Conservation (phyloP, 192 early-diverging fungal genomes). For the Thamnidium elegans region DNA sequence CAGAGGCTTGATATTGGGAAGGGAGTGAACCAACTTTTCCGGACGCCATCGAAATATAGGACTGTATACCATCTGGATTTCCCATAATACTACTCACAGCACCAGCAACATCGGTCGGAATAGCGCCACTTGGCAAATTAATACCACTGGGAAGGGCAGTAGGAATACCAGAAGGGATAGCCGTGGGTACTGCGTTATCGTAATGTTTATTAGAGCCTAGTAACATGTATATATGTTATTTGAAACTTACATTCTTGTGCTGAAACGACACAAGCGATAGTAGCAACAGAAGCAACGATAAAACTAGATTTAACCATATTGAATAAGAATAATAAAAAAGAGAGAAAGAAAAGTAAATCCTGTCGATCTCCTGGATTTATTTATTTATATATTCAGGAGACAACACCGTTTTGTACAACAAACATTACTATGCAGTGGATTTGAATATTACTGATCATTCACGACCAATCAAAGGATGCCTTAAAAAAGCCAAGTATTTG, state of each 20-base stretch:
- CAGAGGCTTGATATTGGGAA: slow-evolving; percentile 8
- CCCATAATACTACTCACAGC: not conserved
- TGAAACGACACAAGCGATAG: not conserved
- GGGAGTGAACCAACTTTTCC: not conserved
- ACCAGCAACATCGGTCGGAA: not conserved
- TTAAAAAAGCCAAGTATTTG: too few species aligned
- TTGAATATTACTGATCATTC: too few species aligned
- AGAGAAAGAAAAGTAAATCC: too few species aligned
- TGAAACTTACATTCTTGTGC: not conserved
- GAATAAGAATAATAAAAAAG: not conserved
- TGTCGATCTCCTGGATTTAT: too few species aligned
- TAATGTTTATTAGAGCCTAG: not conserved
- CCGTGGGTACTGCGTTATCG: not conserved
- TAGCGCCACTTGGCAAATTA: too few species aligned
- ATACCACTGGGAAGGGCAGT: too few species aligned
- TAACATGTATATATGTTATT: not conserved
- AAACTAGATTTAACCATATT: slow-evolving; percentile 16
- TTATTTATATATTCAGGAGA: too few species aligned
- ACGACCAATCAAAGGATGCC: too few species aligned
- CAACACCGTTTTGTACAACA: slow-evolving; percentile 8
- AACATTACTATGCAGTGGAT: too few species aligned
- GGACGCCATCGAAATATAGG: slow-evolving; percentile 1
- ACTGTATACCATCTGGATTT: not conserved
- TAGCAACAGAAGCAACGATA: not conserved
- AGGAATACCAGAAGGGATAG: not conserved